Evolutionary conservation across 139 green algal genomes (phyloP), one percentile per base, ranked within the genome.

Genomic region (Chlamydomonas schloesseri): DNA sequence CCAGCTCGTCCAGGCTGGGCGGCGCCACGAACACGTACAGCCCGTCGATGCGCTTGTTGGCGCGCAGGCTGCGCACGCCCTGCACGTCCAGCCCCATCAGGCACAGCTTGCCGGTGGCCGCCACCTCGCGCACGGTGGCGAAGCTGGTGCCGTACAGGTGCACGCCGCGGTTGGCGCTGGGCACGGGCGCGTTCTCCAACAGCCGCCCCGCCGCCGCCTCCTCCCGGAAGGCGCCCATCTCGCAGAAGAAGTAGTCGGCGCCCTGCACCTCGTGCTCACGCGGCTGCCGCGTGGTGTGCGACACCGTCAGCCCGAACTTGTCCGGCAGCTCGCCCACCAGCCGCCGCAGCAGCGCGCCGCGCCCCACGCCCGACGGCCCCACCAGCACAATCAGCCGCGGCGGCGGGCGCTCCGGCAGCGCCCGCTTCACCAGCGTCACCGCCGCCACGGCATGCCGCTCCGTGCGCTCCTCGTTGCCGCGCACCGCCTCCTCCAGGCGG

Each of bases 301-400:
- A 92, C 74, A 95, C 81, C 26, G 89, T 94, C 36, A 90, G 46
- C 14, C 87, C 91, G 77, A 95, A 89, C 31, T 90, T 93, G 84
- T 95, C 92, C 28, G 91, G 84, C 71, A 92, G 90, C 42, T 93
- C 83, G 15, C 75, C 89, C 28, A 95, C 73, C 37, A 97, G 87
- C n/a, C 71, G 75, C 28, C 73, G 72, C 72, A 95, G 83, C 42
- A 97, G 62, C 33, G 37, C 36, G 0, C 87, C 78, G 28, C 91
- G 91, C 17, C 93, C 93, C 53, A 96, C 90, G 28, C 80, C 94
- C 24, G 87, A 84, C 1, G 95, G 91, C 6, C 94, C 93, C 18
- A 85, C 92, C 46, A 97, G 82, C 69, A 96, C 95, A 33, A 97
- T 87, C 26, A 97, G 84, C 60, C 92, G 90, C 9, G 95, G 94